Percentiles rank a stretch among this genome's conserved stretches.
Conservation (phyloP, 2,329 filamentous ascomycete genomes). For the Ophiostoma ips region DNA sequence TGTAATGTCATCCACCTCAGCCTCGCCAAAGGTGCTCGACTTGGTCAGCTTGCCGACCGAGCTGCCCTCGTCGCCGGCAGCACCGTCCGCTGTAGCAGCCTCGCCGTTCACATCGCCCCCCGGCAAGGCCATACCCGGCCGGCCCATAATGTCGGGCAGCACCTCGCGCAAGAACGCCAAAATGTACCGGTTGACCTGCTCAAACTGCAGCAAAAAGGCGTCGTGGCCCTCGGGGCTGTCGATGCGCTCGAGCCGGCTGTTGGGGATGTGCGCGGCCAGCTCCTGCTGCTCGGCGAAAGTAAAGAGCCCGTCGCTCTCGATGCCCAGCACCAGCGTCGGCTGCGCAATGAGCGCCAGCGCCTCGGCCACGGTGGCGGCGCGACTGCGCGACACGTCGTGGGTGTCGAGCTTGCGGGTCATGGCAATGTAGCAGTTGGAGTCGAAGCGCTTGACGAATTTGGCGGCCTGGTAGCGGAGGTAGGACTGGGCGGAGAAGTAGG, state of each 20-base stretch:
- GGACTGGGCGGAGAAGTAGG: conserved; percentile 97
- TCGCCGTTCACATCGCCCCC: not conserved
- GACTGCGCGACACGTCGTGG: conserved; percentile 78
- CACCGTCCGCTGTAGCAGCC: conserved; percentile 11
- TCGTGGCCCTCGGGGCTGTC: conserved; percentile 93
- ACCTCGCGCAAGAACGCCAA: conserved; percentile 70
- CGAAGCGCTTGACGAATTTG: conserved; percentile 95
- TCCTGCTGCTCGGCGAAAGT: conserved; percentile 95
- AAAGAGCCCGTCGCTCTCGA: conserved; percentile 90
- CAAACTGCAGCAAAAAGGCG: conserved; percentile 90
- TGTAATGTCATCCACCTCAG: conserved; percentile 91
- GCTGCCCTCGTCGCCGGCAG: conserved; percentile 28
- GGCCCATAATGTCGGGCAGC: conserved; percentile 76
- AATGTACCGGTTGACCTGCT: conserved; percentile 86
- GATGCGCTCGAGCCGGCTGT: conserved; percentile 69
- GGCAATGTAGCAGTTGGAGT: conserved; percentile 97
- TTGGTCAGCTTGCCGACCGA: conserved; percentile 55
- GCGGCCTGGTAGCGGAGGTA: conserved; percentile 92
- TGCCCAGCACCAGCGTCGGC: conserved; percentile 80
- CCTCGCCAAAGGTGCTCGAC: conserved; percentile 86
- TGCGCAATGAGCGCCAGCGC: conserved; percentile 75
- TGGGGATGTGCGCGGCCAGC: conserved; percentile 65
- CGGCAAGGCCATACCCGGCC: conserved; percentile 13
- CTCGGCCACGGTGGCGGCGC: conserved; percentile 52
- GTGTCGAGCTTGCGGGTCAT: conserved; percentile 97